Percentiles rank a stretch among this genome's conserved stretches.
phyloP scores from a whole-genome alignment of 495 filamentous ascomycete genomes.

The Baudoinia panamericana region DNA sequence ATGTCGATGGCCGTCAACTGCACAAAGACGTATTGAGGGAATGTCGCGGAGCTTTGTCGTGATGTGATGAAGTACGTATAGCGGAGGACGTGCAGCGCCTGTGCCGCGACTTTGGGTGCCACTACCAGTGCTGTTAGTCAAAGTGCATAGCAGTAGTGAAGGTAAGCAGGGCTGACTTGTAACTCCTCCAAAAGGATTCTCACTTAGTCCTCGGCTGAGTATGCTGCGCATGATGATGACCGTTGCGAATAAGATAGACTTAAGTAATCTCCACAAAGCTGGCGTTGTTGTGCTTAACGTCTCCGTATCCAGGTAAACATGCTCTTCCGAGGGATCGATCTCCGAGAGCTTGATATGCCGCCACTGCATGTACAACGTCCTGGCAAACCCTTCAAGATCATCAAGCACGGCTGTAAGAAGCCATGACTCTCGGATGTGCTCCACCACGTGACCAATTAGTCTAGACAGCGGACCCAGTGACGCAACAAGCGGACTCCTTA shows the following conservation, averaged over 20 bases:
- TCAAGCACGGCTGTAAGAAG: conserved; percentile 57
- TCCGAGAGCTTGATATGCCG: conserved; percentile 69
- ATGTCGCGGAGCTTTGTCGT: conserved; percentile 56
- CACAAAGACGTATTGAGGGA: conserved; percentile 73
- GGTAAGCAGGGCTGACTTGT: neutral
- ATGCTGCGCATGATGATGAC: conserved; percentile 63
- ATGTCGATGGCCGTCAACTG: conserved; percentile 83
- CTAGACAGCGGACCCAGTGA: conserved; percentile 68
- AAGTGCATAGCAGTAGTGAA: neutral
- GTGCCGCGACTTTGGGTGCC: conserved; percentile 59
- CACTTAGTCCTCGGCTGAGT: conserved; percentile 52
- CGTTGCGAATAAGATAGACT: conserved; percentile 66
- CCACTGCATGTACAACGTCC: conserved; percentile 68
- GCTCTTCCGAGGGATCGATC: conserved; percentile 67
- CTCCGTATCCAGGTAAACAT: conserved; percentile 52
- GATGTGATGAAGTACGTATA: conserved; percentile 82
- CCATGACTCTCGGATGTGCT: conserved; percentile 46
- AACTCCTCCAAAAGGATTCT: conserved; percentile 39
- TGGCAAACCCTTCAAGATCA: conserved; percentile 55
- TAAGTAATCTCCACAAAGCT: conserved; percentile 68
- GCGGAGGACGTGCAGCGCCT: conserved; percentile 65
- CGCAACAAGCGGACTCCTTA: conserved; percentile 55
- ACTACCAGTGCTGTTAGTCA: conserved; percentile 25
- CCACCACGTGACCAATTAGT: conserved; percentile 59
- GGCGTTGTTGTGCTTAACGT: conserved; percentile 57